Percentiles rank a stretch among this genome's conserved stretches.
Evolutionary conservation across 2,329 filamentous ascomycete species (phyloP).

Genomic region (Apiospora marii): DNA sequence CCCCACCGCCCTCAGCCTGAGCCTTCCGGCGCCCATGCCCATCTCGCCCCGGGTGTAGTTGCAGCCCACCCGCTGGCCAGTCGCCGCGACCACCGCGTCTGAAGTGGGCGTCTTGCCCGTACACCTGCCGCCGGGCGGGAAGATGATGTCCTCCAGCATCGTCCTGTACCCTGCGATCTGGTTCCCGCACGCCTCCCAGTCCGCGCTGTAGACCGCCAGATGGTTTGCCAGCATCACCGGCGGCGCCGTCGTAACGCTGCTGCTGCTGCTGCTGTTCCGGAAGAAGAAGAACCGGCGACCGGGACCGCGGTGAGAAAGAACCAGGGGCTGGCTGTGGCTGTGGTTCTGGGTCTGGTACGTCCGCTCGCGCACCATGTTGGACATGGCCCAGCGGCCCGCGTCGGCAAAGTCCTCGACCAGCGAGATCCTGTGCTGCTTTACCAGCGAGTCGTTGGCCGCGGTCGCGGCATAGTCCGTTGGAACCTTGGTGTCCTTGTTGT

Average conservation of each 20-base stretch:
- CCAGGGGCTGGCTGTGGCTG: too few species aligned
- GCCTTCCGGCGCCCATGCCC: neutral
- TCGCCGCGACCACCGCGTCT: neutral
- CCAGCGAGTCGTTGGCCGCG: neutral
- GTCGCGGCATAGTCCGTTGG: neutral
- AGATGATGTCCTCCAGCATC: neutral
- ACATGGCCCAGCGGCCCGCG: constrained; percentile 11
- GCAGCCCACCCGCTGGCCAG: neutral
- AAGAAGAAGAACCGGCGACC: neutral
- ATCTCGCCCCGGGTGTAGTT: neutral
- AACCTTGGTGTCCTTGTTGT: neutral
- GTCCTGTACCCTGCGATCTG: neutral
- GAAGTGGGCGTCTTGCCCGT: neutral
- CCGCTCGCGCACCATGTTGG: constrained; percentile 1
- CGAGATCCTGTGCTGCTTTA: neutral
- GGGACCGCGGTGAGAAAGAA: too few species aligned
- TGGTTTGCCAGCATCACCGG: neutral
- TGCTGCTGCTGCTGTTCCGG: neutral
- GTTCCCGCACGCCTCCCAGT: neutral
- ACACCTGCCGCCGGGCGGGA: neutral
- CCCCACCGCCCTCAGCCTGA: neutral
- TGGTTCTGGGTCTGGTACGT: neutral
- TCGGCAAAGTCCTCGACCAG: constrained; percentile 3
- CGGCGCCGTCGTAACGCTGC: too few species aligned
- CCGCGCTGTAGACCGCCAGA: neutral